Conservation (phyloP, 257 asterid genomes). For the Penstemon barbatus region DNA sequence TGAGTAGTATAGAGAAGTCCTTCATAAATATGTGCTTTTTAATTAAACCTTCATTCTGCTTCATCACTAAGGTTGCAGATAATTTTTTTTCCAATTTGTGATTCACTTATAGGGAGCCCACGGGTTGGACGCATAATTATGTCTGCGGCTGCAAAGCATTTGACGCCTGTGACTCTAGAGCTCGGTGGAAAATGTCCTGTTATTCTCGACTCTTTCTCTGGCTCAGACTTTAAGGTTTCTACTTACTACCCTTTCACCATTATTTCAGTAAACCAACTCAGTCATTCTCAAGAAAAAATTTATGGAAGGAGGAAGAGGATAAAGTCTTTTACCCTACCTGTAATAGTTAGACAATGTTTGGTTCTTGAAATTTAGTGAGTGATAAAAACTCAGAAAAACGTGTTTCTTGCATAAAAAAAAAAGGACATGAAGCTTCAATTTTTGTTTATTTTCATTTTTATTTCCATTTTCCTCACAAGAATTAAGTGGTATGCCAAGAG, state of each 20-base stretch:
- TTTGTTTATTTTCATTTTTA: too few relatives aligned
- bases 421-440: too few relatives aligned
- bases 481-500: background rate
- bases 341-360: too few relatives aligned
- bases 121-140: constrained; percentile 69
- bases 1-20: background rate
- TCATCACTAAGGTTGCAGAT: background rate
- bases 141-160: constrained; percentile 94
- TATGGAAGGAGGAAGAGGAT: background rate
- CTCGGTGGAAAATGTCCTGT: constrained; percentile 93
- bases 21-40: background rate
- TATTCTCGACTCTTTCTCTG: constrained; percentile 66
- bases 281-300: background rate
- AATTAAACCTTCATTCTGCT: constrained; percentile 12
- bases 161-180: constrained; percentile 94
- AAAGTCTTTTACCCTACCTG: too few relatives aligned
- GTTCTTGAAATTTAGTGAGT: too few relatives aligned
- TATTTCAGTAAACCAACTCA: background rate
- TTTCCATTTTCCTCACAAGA: too few relatives aligned
- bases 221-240: constrained; percentile 63
- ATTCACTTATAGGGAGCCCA: constrained; percentile 59
- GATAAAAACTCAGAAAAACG: too few relatives aligned
- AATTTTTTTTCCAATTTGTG: constrained; percentile 17
- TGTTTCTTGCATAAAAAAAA: too few relatives aligned
- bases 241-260: background rate